A percentile compares a stretch with the other conserved stretches of the same genome.
Evolutionary conservation across 2,329 filamentous ascomycete genomes (phyloP).

Genomic region (Arthrocladium fulminans): DNA sequence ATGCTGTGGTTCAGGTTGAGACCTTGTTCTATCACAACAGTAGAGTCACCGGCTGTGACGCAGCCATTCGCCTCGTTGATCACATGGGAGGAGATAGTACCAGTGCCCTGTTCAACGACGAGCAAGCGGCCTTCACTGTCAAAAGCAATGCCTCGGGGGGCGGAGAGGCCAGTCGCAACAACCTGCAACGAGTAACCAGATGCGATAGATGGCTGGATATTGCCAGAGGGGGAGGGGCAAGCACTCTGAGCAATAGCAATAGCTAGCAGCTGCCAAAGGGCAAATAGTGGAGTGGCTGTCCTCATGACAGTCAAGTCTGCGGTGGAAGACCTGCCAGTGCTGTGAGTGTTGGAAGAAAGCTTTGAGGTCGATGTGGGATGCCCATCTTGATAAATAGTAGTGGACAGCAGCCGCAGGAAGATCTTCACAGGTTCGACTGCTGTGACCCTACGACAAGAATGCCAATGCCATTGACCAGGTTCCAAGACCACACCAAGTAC

Average conservation of each 20-base stretch:
- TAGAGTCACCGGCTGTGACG: constrained; percentile 19
- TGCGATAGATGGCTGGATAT: constrained; percentile 21
- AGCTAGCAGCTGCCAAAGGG: background rate
- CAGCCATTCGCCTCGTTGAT: constrained; percentile 30
- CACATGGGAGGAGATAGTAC: constrained; percentile 31
- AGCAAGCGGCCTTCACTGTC: constrained; percentile 41
- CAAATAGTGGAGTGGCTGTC: background rate
- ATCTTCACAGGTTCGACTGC: background rate
- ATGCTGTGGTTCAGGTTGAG: constrained; percentile 43
- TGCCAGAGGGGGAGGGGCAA: constrained; percentile 19
- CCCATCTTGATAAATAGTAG: too few relatives aligned
- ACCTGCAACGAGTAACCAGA: constrained; percentile 31
- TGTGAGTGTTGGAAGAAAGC: background rate
- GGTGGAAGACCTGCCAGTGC: background rate
- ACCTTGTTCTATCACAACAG: constrained; percentile 9
- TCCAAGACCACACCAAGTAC: background rate
- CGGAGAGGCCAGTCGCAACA: constrained; percentile 37
- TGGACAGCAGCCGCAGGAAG: background rate
- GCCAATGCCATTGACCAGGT: background rate
- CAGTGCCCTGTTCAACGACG: constrained; percentile 37
- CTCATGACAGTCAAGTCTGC: background rate
- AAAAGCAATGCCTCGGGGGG: constrained; percentile 40
- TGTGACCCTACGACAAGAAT: background rate
- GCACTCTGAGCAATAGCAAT: constrained; percentile 10
- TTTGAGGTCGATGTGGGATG: background rate